Percentiles rank a stretch among this genome's conserved stretches.
Conservation (phyloP, 2,329 filamentous ascomycete species). For the Ceratocystis colombiana region DNA sequence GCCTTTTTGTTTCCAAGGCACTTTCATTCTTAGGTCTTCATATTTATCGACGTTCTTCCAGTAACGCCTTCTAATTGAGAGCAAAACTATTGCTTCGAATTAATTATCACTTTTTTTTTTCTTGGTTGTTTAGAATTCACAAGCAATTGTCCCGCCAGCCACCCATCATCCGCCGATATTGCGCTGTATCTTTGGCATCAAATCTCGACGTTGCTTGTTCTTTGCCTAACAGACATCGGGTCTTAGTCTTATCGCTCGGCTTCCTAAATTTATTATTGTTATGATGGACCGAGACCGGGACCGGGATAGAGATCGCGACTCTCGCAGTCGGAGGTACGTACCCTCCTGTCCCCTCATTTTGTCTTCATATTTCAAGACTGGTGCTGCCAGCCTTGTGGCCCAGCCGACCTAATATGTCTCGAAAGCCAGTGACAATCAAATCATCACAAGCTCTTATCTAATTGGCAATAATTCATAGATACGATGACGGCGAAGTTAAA, state of each 20-base stretch:
- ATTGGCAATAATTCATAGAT: conserved; percentile 34
- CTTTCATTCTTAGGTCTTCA: neutral
- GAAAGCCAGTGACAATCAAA: neutral
- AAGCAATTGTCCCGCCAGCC: neutral
- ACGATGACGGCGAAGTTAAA: conserved; percentile 52
- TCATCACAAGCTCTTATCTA: neutral
- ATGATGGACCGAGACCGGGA: conserved; percentile 16
- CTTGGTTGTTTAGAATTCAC: neutral
- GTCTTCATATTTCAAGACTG: neutral
- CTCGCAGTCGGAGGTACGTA: conserved; percentile 33
- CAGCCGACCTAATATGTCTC: too few species aligned
- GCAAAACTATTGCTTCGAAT: neutral
- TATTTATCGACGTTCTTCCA: neutral
- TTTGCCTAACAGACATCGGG: neutral
- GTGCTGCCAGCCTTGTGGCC: neutral
- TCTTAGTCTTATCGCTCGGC: neutral
- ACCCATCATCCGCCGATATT: neutral
- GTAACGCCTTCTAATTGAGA: neutral
- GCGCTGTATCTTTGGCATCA: neutral
- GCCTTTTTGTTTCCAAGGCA: neutral
- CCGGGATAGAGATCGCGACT: conserved; percentile 31
- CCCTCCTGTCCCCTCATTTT: neutral
- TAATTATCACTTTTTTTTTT: neutral
- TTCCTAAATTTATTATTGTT: neutral
- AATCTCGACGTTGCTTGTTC: neutral